A percentile compares a stretch with the other conserved stretches of the same genome.
Conservation (phyloP, 2,329 filamentous ascomycete genomes). For the Arthrobotrys musiformis region DNA sequence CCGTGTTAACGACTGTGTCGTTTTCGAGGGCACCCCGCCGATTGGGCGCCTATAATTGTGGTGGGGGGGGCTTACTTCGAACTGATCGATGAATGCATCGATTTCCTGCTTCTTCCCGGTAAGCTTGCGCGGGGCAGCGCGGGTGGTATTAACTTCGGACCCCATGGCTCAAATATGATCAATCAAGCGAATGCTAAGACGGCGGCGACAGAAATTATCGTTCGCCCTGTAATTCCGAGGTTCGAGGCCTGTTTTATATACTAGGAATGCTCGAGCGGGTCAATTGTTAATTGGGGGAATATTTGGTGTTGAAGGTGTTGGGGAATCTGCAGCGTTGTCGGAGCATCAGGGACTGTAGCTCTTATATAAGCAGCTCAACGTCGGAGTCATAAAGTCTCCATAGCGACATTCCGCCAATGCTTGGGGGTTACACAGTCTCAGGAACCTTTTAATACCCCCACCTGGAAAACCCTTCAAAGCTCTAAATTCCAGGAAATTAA, state of each 20-base stretch:
- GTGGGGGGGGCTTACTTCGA: conserved; percentile 76
- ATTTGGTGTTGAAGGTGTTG: conserved; percentile 46
- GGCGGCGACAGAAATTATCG: too few species aligned
- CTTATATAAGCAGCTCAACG: conserved; percentile 22
- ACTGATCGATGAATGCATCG: conserved; percentile 84
- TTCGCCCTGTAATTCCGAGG: too few species aligned
- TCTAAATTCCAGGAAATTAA: too few species aligned
- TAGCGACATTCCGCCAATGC: neutral
- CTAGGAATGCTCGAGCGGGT: neutral
- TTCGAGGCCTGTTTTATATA: neutral
- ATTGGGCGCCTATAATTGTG: neutral
- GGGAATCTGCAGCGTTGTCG: conserved; percentile 48
- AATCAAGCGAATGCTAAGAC: neutral
- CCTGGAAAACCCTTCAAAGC: too few species aligned
- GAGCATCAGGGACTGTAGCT: neutral
- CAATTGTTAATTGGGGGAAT: conserved; percentile 13
- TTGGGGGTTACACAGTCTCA: neutral
- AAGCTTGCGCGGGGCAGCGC: conserved; percentile 69
- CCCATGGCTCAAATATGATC: conserved; percentile 4
- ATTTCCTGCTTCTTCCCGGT: conserved; percentile 82
- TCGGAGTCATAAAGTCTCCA: neutral
- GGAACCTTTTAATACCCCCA: too few species aligned
- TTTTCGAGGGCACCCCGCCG: neutral
- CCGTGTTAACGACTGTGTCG: neutral
- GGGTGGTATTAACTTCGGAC: conserved; percentile 30